phyloP scores from a whole-genome alignment of 2,329 filamentous ascomycete species.

The Aspergillus tubingensis region DNA sequence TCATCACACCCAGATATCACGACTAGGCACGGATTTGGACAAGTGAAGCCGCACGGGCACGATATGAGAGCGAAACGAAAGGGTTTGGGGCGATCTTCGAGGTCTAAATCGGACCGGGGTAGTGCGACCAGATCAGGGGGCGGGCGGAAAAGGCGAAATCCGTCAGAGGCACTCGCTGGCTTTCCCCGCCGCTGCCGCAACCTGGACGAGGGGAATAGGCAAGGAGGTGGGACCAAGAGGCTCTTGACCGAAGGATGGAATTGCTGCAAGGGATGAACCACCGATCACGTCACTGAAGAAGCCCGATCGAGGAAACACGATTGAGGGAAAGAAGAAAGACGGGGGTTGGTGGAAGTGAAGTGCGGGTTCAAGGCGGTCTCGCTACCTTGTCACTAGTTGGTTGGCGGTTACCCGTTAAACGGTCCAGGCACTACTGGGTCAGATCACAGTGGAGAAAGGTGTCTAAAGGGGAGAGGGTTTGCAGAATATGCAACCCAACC shows the following conservation, averaged over 20 bases:
- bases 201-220: background rate
- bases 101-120: background rate
- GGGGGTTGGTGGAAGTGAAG: background rate
- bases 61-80: background rate
- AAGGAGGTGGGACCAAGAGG: background rate
- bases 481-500: background rate
- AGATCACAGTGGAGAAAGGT: background rate
- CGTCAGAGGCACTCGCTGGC: background rate
- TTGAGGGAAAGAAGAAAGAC: background rate
- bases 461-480: too few relatives aligned
- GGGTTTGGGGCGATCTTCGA: slow-evolving; percentile 3
- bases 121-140: slow-evolving; percentile 6
- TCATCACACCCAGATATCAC: slow-evolving; percentile 16
- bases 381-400: background rate
- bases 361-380: background rate
- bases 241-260: background rate
- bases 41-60: background rate
- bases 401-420: background rate
- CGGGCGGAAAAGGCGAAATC: slow-evolving; percentile 6
- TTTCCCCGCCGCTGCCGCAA: slow-evolving; percentile 3
- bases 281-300: background rate
- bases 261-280: background rate
- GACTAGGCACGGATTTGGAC: slow-evolving; percentile 3
- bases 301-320: background rate
- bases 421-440: background rate